Percentiles rank a stretch among this genome's conserved stretches.
These are phyloP conservation scores for Lichtheimia corymbifera DNA, from an alignment of 371 early-diverging fungal genomes.

Conservation along the genomic window DNA sequence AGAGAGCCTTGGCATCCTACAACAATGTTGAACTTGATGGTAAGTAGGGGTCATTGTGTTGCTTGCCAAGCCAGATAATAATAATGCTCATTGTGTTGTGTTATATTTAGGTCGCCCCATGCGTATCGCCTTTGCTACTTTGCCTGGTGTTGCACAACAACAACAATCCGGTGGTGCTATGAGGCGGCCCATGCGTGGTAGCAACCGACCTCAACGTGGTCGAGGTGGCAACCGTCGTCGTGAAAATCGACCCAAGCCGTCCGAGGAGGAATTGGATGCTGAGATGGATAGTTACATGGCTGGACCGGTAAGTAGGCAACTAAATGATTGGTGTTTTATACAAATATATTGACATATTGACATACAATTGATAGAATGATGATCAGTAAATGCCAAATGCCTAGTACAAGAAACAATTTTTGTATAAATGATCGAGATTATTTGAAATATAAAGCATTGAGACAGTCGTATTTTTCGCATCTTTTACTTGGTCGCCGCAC, in stretches of 20 bases:
- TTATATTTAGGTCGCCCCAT: constrained; percentile 44
- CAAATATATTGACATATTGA: too few relatives aligned
- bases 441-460: too few relatives aligned
- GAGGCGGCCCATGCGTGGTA: constrained; percentile 18
- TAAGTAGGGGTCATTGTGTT: constrained; percentile 26
- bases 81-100: constrained; percentile 3
- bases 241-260: constrained; percentile 37
- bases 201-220: constrained; percentile 12
- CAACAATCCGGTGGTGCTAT: constrained; percentile 4
- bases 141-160: constrained; percentile 11
- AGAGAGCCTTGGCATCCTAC: constrained; percentile 53
- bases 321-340: too few relatives aligned
- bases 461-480: too few relatives aligned
- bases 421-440: too few relatives aligned
- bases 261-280: constrained; percentile 49
- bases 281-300: constrained; percentile 57
- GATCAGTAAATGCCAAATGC: too few relatives aligned
- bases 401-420: too few relatives aligned
- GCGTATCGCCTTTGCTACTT: constrained; percentile 36
- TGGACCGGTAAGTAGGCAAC: constrained; percentile 17
- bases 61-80: too few relatives aligned
- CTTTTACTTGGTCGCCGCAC: too few relatives aligned
- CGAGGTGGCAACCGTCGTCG: constrained; percentile 25
- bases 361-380: too few relatives aligned
- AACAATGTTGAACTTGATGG: constrained; percentile 66